Evolutionary conservation across 176 grass and related monocot genomes (phyloP).

Genomic region (Pharus latifolius): DNA sequence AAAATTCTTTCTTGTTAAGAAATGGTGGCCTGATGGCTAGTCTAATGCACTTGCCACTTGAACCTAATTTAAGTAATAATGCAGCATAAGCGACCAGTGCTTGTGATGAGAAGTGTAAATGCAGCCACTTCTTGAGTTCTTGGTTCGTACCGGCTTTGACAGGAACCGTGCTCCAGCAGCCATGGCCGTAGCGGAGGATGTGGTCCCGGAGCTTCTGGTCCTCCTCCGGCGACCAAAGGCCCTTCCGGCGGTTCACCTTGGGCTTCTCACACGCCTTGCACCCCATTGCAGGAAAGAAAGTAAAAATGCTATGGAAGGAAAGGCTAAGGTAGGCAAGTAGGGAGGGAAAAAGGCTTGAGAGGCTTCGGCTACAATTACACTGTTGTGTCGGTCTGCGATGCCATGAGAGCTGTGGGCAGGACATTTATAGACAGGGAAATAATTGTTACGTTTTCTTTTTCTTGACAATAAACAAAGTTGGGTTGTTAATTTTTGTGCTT

Average conservation of each 20-base stretch:
- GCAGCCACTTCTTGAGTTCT: background rate
- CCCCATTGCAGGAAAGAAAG: conserved; percentile 32
- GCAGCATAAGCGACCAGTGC: too few species aligned
- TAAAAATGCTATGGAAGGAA: background rate
- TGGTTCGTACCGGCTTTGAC: conserved; percentile 58
- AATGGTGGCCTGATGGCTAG: background rate
- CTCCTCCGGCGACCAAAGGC: conserved; percentile 94
- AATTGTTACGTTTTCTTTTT: background rate
- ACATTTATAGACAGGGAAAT: conserved; percentile 20
- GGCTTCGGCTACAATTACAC: background rate
- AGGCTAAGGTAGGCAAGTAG: background rate
- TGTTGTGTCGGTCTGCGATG: conserved; percentile 43
- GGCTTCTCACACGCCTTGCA: conserved; percentile 85
- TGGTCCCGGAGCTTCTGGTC: conserved; percentile 68
- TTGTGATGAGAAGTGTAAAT: background rate
- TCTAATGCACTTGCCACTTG: too few species aligned
- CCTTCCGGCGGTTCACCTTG: conserved; percentile 66
- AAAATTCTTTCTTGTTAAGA: background rate
- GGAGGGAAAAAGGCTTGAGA: background rate
- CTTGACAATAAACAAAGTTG: background rate
- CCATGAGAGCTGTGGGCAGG: background rate
- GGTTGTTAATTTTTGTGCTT: background rate
- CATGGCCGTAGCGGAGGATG: conserved; percentile 75
- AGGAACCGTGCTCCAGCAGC: conserved; percentile 79
- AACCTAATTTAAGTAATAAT: too few species aligned